These are phyloP conservation scores for Malus fusca DNA, from an alignment of 306 rosid genomes.

Conservation along the genomic window DNA sequence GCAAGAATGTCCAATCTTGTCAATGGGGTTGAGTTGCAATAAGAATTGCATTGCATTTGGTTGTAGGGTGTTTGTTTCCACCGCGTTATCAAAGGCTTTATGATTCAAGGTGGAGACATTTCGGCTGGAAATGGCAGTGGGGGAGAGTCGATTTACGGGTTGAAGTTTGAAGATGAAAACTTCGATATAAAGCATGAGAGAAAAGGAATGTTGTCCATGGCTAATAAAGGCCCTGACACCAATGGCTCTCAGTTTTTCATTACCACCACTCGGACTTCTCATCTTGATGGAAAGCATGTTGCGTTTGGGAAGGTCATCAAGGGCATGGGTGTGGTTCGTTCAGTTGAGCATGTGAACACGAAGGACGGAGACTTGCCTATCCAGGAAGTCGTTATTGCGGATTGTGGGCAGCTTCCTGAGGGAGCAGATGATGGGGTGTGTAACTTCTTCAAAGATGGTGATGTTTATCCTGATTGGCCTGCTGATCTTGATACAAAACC, in stretches of 20 bases:
- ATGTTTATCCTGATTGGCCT: conserved; percentile 65
- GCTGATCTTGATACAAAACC: conserved; percentile 50
- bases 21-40: neutral
- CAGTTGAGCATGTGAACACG: conserved; percentile 37
- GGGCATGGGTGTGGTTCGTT: conserved; percentile 73
- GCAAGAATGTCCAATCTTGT: neutral
- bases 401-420: conserved; percentile 57
- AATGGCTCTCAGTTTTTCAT: conserved; percentile 70
- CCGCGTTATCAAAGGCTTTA: conserved; percentile 66
- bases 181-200: conserved; percentile 71
- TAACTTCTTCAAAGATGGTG: conserved; percentile 70
- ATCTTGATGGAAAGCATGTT: conserved; percentile 76
- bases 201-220: conserved; percentile 70
- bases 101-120: conserved; percentile 80
- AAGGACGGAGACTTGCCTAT: conserved; percentile 38
- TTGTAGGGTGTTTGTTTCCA: conserved; percentile 50
- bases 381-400: conserved; percentile 38
- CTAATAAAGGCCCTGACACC: conserved; percentile 52
- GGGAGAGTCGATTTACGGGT: conserved; percentile 69
- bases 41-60: neutral
- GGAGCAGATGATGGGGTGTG: conserved; percentile 54
- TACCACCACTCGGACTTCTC: conserved; percentile 43
- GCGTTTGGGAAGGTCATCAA: conserved; percentile 62
- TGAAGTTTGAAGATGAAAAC: conserved; percentile 60
- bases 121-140: conserved; percentile 61